Evolutionary conservation across 225 moss, liverwort and hornwort genomes (phyloP), one percentile per base, ranked within the genome.

Genomic region (Physcomitrium patens): DNA sequence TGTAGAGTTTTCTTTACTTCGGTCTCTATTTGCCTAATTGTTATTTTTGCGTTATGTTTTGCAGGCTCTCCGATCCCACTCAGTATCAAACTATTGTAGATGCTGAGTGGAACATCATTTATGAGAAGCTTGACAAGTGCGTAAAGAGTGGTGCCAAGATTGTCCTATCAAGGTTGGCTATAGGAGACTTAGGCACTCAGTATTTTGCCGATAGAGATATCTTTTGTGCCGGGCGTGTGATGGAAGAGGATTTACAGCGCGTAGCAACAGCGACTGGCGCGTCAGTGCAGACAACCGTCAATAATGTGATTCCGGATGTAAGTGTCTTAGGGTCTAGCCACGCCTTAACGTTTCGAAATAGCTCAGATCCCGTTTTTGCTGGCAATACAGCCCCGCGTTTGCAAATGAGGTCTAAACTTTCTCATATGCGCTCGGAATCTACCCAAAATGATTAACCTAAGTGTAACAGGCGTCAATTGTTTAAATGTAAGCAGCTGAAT

Each of bases 71-170:
- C 28, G 97, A 99, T 77, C 97, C 97, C 49, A 23, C 86, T 63
- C 97, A 95, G 76, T 99, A 95, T 76, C 93, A 99, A 71, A 91
- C 93, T 58, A 94, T 99, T 50, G 97, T 99, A 70, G 97, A 99
- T 81, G 97, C 94, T 67, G 94, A 95, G 80, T 99, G 97, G 97
- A 99, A 99, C 72, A 99, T 95, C 51, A 95, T 99, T 14, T 99
- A 94, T 57, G 97, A 95, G 31, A 99, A 99, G 69, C 86, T 93
- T 53, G 90, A 99, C 56, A 99, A 99, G 80, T 95, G 93, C 87
- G 95, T 93, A 63, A 91, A 93, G 77, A 93, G 94, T 60, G 93
- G 94, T 61, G 94, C 93, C 6, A 95, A 95, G 84, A 93, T 99
- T 77, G 94, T 95, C 51, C 79, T 99, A 54, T 99, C 94, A 22